phyloP scores from a whole-genome alignment of 2,329 filamentous ascomycete species.

The Microthyrium microscopicum region DNA sequence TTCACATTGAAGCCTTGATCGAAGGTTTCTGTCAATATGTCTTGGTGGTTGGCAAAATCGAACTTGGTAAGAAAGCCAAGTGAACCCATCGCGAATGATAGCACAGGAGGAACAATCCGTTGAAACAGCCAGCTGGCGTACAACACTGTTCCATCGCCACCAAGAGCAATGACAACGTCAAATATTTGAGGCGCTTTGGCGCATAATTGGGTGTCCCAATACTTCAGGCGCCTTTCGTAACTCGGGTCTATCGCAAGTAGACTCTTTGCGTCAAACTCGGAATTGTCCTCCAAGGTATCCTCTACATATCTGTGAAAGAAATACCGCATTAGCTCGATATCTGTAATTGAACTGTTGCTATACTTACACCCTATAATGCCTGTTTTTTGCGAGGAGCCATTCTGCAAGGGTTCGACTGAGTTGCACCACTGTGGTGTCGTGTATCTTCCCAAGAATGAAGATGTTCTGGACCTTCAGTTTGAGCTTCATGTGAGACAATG shows the following conservation, averaged over 20 bases:
- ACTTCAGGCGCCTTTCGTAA: slow-evolving; percentile 46
- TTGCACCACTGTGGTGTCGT: slow-evolving; percentile 62
- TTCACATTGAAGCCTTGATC: slow-evolving; percentile 75
- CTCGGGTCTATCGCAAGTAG: slow-evolving; percentile 46
- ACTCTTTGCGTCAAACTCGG: slow-evolving; percentile 55
- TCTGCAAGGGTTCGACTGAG: slow-evolving; percentile 60
- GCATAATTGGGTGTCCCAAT: slow-evolving; percentile 73
- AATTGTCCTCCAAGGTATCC: slow-evolving; percentile 52
- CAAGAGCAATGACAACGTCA: slow-evolving; percentile 83
- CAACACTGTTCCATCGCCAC: slow-evolving; percentile 90
- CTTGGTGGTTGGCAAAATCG: slow-evolving; percentile 61
- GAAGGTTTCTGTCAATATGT: slow-evolving; percentile 56
- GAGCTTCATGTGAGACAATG: slow-evolving; percentile 66
- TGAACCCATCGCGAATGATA: slow-evolving; percentile 82
- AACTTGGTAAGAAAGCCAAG: slow-evolving; percentile 94
- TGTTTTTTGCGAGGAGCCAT: slow-evolving; percentile 64
- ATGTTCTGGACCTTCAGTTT: slow-evolving; percentile 68
- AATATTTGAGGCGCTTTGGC: slow-evolving; percentile 66
- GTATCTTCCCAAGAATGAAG: slow-evolving; percentile 82
- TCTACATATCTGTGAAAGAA: slow-evolving; percentile 43
- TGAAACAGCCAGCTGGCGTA: slow-evolving; percentile 97
- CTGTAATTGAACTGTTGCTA: not conserved
- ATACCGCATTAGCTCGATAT: not conserved
- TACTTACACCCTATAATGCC: slow-evolving; percentile 53
- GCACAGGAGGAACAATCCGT: slow-evolving; percentile 77